These are phyloP conservation scores for Angophora floribunda DNA, from an alignment of 345 rosid species.

Conservation along the genomic window DNA sequence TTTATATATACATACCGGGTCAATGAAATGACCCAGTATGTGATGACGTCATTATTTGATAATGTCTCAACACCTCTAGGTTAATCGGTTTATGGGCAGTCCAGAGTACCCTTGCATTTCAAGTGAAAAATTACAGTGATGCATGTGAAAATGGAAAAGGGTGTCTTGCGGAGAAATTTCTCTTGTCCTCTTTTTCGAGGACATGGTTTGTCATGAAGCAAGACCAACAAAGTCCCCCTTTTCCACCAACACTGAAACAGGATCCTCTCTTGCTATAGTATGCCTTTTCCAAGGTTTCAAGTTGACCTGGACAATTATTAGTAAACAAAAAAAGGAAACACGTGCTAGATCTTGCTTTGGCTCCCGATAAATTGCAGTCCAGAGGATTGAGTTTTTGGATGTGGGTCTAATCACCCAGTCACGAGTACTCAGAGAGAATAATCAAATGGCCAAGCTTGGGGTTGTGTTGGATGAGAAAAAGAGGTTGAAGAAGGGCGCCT, in stretches of 20 bases:
- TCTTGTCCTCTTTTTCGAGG: background rate
- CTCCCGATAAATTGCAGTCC: background rate
- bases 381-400: background rate
- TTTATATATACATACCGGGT: background rate
- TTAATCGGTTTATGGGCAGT: background rate
- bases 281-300: background rate
- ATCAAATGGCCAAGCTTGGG: background rate
- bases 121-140: background rate
- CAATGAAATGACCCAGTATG: background rate
- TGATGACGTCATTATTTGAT: background rate
- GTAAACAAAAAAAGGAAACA: background rate
- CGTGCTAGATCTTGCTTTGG: background rate
- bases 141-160: background rate
- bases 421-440: background rate
- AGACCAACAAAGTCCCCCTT: background rate
- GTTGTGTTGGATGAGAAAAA: background rate
- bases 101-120: background rate
- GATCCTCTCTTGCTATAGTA: background rate
- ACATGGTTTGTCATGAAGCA: background rate
- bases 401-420: background rate
- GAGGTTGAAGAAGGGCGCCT: background rate
- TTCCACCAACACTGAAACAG: background rate
- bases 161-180: background rate
- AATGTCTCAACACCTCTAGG: background rate
- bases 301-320: background rate